Evolutionary conservation across 2,329 filamentous ascomycete genomes (phyloP).

Genomic region (Fusarium sp.): DNA sequence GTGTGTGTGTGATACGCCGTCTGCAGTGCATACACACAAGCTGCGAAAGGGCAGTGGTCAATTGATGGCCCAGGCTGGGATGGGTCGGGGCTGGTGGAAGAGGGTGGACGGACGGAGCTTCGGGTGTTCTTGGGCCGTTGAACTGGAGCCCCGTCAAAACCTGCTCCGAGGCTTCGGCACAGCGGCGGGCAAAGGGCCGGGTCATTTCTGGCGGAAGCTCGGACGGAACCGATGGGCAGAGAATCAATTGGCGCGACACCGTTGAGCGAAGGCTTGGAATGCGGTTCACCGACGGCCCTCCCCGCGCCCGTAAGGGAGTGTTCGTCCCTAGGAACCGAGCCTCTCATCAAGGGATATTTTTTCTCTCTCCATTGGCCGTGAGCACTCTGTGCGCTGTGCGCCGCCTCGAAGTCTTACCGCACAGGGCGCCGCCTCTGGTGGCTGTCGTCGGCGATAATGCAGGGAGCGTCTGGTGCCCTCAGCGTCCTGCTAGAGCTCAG

Average conservation of each 20-base stretch:
- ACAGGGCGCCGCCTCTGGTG: slow-evolving; percentile 1
- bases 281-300: slow-evolving; percentile 6
- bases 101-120: background rate
- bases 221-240: background rate
- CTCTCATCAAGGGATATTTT: background rate
- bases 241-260: slow-evolving; percentile 15
- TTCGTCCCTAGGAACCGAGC: background rate
- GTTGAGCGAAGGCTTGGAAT: background rate
- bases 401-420: slow-evolving; percentile 4
- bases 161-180: slow-evolving; percentile 19
- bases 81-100: slow-evolving; percentile 3
- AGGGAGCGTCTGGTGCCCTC: slow-evolving; percentile 32
- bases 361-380: background rate
- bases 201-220: slow-evolving; percentile 7
- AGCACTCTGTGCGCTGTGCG: slow-evolving; percentile 17
- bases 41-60: slow-evolving; percentile 12
- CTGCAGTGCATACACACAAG: background rate
- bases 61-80: slow-evolving; percentile 22
- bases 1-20: background rate
- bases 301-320: slow-evolving; percentile 1
- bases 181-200: slow-evolving; percentile 10
- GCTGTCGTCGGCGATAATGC: slow-evolving; percentile 4
- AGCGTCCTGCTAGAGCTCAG: slow-evolving; percentile 15
- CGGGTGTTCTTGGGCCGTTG: slow-evolving; percentile 7
- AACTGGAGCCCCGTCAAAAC: background rate